These are phyloP conservation scores for Thozetella sp. DNA, from an alignment of 495 filamentous ascomycete genomes.

Conservation along the genomic window DNA sequence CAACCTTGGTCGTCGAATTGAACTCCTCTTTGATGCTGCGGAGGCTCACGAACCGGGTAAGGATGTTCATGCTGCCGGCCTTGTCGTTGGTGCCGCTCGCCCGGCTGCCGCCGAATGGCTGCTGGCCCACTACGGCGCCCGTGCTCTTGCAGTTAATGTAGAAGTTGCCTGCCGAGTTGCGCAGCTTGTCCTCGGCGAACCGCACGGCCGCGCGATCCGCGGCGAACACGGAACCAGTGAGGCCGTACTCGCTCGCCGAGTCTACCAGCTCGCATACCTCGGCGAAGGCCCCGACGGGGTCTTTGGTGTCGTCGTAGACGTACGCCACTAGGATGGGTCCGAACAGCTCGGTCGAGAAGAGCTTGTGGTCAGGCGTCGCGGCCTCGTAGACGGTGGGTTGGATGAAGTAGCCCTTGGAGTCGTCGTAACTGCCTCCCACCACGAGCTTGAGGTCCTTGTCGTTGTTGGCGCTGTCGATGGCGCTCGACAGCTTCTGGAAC, in stretches of 20 bases:
- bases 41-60: conserved; percentile 80
- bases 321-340: conserved; percentile 72
- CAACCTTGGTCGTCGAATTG: conserved; percentile 63
- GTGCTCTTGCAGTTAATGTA: conserved; percentile 95
- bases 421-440: conserved; percentile 70
- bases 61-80: conserved; percentile 75
- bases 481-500: conserved; percentile 69
- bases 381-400: conserved; percentile 72
- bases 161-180: conserved; percentile 84
- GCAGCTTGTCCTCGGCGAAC: conserved; percentile 70
- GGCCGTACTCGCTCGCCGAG: conserved; percentile 69
- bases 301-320: conserved; percentile 68
- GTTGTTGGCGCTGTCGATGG: conserved; percentile 68
- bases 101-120: conserved; percentile 85
- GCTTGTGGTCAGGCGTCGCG: conserved; percentile 59
- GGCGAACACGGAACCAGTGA: conserved; percentile 82
- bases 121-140: conserved; percentile 89
- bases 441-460: conserved; percentile 66
- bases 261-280: conserved; percentile 61
- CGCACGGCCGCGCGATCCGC: conserved; percentile 67
- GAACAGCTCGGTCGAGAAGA: conserved; percentile 76
- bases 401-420: conserved; percentile 69
- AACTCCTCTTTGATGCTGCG: conserved; percentile 94
- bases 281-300: conserved; percentile 55
- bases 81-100: conserved; percentile 93